These are phyloP conservation scores for Exophiala sideris DNA, from an alignment of 2,329 filamentous ascomycete genomes.

Conservation along the genomic window DNA sequence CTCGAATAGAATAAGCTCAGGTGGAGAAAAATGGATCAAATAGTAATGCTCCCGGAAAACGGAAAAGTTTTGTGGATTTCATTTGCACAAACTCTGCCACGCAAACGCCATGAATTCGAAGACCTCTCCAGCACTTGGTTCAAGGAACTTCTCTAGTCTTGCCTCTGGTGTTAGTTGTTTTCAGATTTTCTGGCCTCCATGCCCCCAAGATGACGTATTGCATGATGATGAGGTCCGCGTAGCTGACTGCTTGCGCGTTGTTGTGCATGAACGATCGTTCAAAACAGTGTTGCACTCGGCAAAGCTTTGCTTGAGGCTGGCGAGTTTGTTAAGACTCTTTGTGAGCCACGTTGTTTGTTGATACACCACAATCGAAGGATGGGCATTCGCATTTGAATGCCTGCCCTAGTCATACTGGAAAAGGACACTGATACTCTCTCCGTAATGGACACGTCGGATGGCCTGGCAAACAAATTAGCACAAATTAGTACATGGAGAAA, in stretches of 20 bases:
- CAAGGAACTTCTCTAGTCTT: constrained; percentile 18
- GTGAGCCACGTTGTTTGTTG: background rate
- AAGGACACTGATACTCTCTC: constrained; percentile 93
- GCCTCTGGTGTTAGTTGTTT: constrained; percentile 6
- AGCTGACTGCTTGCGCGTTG: background rate
- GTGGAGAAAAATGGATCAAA: too few relatives aligned
- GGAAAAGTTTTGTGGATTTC: too few relatives aligned
- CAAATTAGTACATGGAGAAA: constrained; percentile 3
- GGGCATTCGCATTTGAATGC: background rate
- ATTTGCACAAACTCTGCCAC: too few relatives aligned
- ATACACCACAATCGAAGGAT: background rate
- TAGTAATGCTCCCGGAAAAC: too few relatives aligned
- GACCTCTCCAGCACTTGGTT: constrained; percentile 31
- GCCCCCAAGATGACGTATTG: background rate
- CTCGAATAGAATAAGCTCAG: too few relatives aligned
- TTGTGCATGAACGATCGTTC: background rate
- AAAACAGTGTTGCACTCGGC: background rate
- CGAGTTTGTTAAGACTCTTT: background rate
- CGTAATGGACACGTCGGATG: constrained; percentile 92
- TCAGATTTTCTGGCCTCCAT: constrained; percentile 1
- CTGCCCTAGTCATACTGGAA: constrained; percentile 72
- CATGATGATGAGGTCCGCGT: background rate
- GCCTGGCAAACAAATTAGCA: constrained; percentile 49
- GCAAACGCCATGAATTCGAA: constrained; percentile 1
- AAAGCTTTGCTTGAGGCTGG: background rate